Evolutionary conservation across 2,329 filamentous ascomycete genomes (phyloP).

Genomic region (Seiridium unicorne): DNA sequence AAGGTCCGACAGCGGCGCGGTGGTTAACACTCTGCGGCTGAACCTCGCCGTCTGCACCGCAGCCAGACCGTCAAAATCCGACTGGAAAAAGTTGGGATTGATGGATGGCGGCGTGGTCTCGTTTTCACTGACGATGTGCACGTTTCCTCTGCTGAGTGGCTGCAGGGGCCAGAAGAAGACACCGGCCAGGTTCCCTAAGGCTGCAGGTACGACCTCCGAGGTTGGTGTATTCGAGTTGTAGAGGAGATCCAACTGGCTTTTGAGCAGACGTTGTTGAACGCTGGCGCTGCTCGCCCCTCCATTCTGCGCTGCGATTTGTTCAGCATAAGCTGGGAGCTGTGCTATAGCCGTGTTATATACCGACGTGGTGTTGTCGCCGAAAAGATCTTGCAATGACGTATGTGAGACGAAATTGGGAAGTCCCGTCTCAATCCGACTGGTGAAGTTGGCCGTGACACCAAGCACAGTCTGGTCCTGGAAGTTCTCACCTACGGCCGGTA

Average conservation of each 20-base stretch:
- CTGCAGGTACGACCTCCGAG: conserved; percentile 7
- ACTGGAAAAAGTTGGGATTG: conserved; percentile 39
- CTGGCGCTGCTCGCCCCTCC: too few relatives aligned
- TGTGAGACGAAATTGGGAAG: not conserved
- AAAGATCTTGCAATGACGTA: conserved; percentile 11
- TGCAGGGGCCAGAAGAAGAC: conserved; percentile 12
- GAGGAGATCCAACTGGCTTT: conserved; percentile 14
- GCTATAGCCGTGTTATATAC: too few relatives aligned
- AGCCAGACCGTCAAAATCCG: conserved; percentile 32
- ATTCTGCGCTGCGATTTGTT: not conserved
- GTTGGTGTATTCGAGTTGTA: conserved; percentile 8
- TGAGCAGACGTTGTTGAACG: too few relatives aligned
- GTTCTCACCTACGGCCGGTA: conserved; percentile 37
- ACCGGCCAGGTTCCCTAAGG: not conserved
- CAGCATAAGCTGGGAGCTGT: conserved; percentile 4
- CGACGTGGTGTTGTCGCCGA: conserved; percentile 1
- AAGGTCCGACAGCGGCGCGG: conserved; percentile 10
- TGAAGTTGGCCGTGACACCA: conserved; percentile 26
- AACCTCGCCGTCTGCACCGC: conserved; percentile 30
- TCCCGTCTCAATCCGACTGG: not conserved
- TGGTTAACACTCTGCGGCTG: conserved; percentile 16
- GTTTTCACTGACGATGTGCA: conserved; percentile 7
- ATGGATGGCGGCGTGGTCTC: conserved; percentile 20
- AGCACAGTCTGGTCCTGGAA: conserved; percentile 35
- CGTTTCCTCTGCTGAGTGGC: conserved; percentile 12